These are phyloP conservation scores for Leccinum fallax DNA, from an alignment of 1,284 basidiomycete species.

Conservation along the genomic window DNA sequence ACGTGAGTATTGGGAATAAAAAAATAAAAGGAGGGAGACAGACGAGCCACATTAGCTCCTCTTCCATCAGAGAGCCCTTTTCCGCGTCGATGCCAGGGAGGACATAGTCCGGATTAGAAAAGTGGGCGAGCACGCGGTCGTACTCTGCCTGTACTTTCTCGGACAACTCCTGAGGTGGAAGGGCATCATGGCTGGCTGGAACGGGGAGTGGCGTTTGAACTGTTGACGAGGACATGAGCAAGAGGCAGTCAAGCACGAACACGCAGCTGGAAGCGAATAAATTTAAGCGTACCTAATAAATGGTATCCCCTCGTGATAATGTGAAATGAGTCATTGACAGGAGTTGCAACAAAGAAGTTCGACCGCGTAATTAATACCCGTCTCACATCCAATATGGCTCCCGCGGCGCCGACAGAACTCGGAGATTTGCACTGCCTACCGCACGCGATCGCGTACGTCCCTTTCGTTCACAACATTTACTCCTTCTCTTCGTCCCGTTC, in stretches of 20 bases:
- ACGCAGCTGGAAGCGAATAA: neutral
- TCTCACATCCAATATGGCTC: too few species aligned
- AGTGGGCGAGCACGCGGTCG: slow-evolving; percentile 60
- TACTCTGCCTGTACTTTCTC: slow-evolving; percentile 54
- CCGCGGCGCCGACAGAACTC: too few species aligned
- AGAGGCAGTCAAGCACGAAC: neutral
- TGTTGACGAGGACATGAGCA: slow-evolving; percentile 10
- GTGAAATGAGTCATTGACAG: neutral
- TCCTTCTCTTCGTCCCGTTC: too few species aligned
- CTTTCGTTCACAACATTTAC: too few species aligned
- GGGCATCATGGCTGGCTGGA: slow-evolving; percentile 30
- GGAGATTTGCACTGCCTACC: too few species aligned
- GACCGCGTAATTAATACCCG: neutral
- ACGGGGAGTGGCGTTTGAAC: slow-evolving; percentile 32
- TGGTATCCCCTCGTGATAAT: neutral
- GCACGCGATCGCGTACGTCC: too few species aligned
- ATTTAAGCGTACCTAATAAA: neutral
- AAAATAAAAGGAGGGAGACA: slow-evolving; percentile 22
- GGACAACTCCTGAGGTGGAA: slow-evolving; percentile 43
- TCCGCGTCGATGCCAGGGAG: slow-evolving; percentile 48
- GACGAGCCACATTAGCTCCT: slow-evolving; percentile 77
- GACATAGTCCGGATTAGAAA: slow-evolving; percentile 51
- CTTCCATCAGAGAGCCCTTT: slow-evolving; percentile 55
- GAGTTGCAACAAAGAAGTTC: neutral
- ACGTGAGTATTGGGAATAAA: slow-evolving; percentile 1